Evolutionary conservation across 352 stramenopile species (phyloP).

Genomic region (Phytopythium sindhum): DNA sequence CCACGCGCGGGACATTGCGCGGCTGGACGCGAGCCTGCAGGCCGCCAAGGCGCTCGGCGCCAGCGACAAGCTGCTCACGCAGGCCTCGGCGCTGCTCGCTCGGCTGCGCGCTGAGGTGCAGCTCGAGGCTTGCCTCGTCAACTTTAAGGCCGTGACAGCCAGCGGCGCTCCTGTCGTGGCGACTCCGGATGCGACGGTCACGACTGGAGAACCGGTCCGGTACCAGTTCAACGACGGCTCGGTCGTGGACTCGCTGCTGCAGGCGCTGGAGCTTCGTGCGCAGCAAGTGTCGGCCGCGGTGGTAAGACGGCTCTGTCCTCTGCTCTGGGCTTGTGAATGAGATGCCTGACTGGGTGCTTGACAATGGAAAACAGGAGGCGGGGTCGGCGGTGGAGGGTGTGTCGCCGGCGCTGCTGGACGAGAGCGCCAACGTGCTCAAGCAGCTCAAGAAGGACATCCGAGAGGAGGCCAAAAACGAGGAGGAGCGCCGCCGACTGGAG

Average conservation of each 20-base stretch:
- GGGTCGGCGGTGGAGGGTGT: conserved; percentile 44
- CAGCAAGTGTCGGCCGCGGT: conserved; percentile 50
- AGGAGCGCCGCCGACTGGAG: conserved; percentile 65
- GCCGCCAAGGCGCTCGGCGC: conserved; percentile 45
- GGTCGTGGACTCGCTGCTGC: conserved; percentile 46
- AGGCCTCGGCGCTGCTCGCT: conserved; percentile 41
- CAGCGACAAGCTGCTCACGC: conserved; percentile 53
- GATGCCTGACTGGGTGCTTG: conserved; percentile 4
- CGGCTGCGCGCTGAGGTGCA: conserved; percentile 65
- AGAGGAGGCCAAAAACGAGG: conserved; percentile 71
- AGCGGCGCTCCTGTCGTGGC: conserved; percentile 14
- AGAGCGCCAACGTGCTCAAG: conserved; percentile 52
- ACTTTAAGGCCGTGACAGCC: conserved; percentile 32
- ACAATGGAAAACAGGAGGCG: conserved; percentile 25
- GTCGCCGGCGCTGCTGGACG: conserved; percentile 52
- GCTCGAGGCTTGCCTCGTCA: conserved; percentile 53
- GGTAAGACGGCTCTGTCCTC: conserved; percentile 14
- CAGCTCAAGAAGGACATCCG: conserved; percentile 83
- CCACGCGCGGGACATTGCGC: conserved; percentile 49
- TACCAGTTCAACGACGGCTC: conserved; percentile 59
- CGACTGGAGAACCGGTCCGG: conserved; percentile 1
- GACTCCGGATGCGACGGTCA: not conserved
- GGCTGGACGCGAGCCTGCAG: conserved; percentile 56
- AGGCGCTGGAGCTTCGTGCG: conserved; percentile 62
- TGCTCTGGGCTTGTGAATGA: too few relatives aligned